phyloP scores from a whole-genome alignment of 2,329 filamentous ascomycete genomes.

The Lachnellula suecica region DNA sequence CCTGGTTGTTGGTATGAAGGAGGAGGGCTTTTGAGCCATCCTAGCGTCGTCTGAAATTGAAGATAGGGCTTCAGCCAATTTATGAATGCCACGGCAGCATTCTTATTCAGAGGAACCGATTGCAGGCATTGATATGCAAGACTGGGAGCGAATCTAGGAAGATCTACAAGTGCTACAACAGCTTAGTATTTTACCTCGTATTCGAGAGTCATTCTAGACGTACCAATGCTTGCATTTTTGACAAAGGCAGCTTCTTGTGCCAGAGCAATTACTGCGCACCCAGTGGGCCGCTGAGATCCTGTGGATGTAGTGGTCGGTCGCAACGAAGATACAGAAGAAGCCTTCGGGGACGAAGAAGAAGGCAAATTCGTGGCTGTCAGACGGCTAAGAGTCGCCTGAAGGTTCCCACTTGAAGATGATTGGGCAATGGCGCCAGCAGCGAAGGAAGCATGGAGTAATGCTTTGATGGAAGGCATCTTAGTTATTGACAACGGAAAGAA shows the following conservation, averaged over 20 bases:
- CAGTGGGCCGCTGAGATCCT: neutral
- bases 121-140: conserved; percentile 1
- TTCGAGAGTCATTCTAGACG: neutral
- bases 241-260: neutral
- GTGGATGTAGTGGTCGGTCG: neutral
- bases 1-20: conserved; percentile 6
- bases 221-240: neutral
- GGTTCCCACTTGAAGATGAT: neutral
- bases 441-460: neutral
- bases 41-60: conserved; percentile 2
- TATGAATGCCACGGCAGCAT: neutral
- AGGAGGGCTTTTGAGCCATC: conserved; percentile 11
- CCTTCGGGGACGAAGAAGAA: neutral
- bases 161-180: neutral
- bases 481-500: neutral
- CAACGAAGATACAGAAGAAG: neutral
- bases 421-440: conserved; percentile 5
- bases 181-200: neutral
- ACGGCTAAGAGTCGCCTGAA: neutral
- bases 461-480: conserved; percentile 2
- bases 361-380: neutral
- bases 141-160: neutral
- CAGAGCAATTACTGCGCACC: neutral
- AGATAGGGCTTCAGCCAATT: neutral
- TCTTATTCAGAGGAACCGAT: neutral